Percentiles rank a stretch among this genome's conserved stretches.
Evolutionary conservation across 2,329 filamentous ascomycete species (phyloP).

Genomic region (Nannizzia gypsea): DNA sequence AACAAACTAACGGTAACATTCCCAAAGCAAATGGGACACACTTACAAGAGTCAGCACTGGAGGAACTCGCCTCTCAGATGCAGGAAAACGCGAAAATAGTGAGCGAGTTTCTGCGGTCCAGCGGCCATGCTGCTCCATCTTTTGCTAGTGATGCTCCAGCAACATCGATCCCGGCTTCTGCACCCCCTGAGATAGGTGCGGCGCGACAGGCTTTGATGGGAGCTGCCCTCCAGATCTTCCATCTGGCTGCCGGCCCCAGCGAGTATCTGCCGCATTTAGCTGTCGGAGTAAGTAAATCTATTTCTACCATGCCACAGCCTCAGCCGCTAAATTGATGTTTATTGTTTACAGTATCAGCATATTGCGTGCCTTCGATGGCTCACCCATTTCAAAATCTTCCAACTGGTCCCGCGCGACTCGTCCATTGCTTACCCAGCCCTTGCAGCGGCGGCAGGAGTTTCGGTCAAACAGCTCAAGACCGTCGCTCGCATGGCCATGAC

Average conservation of each 20-base stretch:
- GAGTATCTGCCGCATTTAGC: conserved; percentile 13
- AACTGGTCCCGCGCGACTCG: conserved; percentile 18
- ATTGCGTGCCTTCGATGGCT: conserved; percentile 22
- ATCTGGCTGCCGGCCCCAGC: conserved; percentile 18
- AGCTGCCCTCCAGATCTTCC: conserved; percentile 16
- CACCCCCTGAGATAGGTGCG: neutral
- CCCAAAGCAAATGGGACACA: neutral
- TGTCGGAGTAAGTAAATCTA: neutral
- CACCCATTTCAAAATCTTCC: conserved; percentile 21
- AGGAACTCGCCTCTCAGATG: neutral
- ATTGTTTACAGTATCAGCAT: conserved; percentile 16
- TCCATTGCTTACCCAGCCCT: conserved; percentile 20
- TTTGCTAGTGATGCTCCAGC: neutral
- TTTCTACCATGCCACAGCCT: neutral
- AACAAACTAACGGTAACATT: neutral
- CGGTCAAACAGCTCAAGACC: conserved; percentile 17
- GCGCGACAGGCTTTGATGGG: conserved; percentile 16
- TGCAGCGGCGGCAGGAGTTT: conserved; percentile 17
- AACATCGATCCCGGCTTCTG: conserved; percentile 15
- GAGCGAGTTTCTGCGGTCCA: neutral
- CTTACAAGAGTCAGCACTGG: neutral
- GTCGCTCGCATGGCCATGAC: conserved; percentile 48
- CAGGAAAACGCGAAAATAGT: neutral
- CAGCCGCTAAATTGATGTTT: neutral
- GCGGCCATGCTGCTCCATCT: neutral